phyloP scores from a whole-genome alignment of 768 basidiomycete species.

The Hemileccinum rubropunctum region DNA sequence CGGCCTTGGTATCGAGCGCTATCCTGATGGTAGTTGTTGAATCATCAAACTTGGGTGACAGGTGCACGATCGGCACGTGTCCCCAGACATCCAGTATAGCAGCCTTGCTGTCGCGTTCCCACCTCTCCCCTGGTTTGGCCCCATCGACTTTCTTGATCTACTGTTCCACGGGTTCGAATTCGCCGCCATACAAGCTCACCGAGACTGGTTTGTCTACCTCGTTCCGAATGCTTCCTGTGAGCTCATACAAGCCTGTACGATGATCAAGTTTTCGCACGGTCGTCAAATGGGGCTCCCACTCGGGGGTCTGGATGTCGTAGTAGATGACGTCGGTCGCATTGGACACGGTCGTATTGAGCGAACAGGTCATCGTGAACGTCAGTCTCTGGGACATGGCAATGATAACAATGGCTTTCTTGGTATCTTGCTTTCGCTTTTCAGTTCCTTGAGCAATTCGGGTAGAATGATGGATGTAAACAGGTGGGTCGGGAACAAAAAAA shows the following conservation, averaged over 20 bases:
- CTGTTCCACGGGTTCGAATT: conserved; percentile 25
- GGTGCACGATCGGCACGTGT: no score
- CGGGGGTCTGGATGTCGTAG: conserved; percentile 40
- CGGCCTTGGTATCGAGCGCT: no score
- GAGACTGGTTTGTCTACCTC: conserved; percentile 29
- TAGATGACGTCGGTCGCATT: conserved; percentile 37
- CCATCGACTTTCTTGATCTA: conserved; percentile 29
- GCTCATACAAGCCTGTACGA: conserved; percentile 27
- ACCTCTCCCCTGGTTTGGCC: conserved; percentile 14
- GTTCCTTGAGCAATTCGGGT: no score
- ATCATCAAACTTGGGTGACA: no score
- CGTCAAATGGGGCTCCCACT: conserved; percentile 36
- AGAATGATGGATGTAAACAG: no score
- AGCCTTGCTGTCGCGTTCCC: not conserved
- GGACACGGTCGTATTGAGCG: conserved; percentile 38
- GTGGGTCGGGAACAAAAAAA: no score
- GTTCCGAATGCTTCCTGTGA: conserved; percentile 33
- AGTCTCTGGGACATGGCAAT: conserved; percentile 30
- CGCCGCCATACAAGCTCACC: conserved; percentile 28
- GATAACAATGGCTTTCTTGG: not conserved
- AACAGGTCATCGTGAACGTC: conserved; percentile 36
- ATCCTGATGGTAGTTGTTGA: no score
- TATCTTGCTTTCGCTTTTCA: no score
- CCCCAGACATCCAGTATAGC: no score
- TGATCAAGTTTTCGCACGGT: conserved; percentile 33